Evolutionary conservation across 208 protist species (phyloP).

Genomic region (Leishmania tropica): DNA sequence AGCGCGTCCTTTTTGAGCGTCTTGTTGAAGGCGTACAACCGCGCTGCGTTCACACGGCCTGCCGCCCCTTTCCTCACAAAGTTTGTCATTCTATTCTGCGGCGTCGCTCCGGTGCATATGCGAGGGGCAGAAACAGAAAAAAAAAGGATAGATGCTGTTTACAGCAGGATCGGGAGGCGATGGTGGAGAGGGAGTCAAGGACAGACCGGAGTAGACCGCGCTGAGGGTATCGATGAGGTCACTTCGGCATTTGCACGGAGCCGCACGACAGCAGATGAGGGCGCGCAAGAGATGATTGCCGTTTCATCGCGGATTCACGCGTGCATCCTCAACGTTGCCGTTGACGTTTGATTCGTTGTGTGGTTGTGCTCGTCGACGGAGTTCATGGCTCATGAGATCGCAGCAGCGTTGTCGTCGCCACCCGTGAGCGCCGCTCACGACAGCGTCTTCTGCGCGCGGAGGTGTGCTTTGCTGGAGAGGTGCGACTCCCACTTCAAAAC

Average conservation of each 20-base stretch:
- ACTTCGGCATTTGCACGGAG: neutral
- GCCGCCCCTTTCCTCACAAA: conserved; percentile 59
- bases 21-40: conserved; percentile 84
- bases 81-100: conserved; percentile 38
- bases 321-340: no score
- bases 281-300: neutral
- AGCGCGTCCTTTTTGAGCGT: conserved; percentile 81
- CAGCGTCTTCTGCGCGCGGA: conserved; percentile 11
- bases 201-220: neutral
- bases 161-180: neutral
- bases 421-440: neutral
- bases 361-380: neutral
- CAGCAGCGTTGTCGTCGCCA: neutral
- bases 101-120: neutral
- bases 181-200: neutral
- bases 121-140: neutral
- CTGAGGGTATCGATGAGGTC: neutral
- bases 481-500: conserved; percentile 53
- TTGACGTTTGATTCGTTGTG: neutral
- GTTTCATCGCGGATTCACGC: no score
- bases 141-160: neutral
- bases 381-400: neutral
- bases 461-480: conserved; percentile 40
- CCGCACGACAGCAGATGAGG: no score
- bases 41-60: conserved; percentile 66